Percentiles rank a stretch among this genome's conserved stretches.
phyloP scores from a whole-genome alignment of 2,329 filamentous ascomycete species.

The Bipolaris bicolor region DNA sequence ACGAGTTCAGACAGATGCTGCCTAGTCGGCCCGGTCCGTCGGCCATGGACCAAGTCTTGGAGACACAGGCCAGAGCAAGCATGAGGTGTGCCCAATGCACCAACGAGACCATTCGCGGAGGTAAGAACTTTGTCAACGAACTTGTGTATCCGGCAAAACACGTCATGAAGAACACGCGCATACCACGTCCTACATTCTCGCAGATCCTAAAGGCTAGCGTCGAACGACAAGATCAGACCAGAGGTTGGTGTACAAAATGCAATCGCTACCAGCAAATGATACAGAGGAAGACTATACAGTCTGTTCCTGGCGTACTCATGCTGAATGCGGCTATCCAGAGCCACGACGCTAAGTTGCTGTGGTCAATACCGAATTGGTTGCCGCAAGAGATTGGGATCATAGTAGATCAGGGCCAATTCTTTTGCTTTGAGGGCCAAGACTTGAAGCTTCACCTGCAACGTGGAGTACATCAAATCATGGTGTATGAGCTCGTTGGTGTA shows the following conservation, averaged over 20 bases:
- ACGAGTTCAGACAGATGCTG: slow-evolving; percentile 74
- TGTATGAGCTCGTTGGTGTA: slow-evolving; percentile 90
- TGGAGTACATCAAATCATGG: slow-evolving; percentile 78
- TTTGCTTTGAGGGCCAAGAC: slow-evolving; percentile 93
- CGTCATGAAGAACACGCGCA: slow-evolving; percentile 62
- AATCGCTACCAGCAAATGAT: slow-evolving; percentile 87
- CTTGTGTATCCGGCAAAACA: slow-evolving; percentile 75
- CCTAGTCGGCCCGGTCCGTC: slow-evolving; percentile 59
- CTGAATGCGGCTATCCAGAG: slow-evolving; percentile 80
- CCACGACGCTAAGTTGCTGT: slow-evolving; percentile 77
- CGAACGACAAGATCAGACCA: slow-evolving; percentile 83
- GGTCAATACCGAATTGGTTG: slow-evolving; percentile 89
- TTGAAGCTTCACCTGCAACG: slow-evolving; percentile 79
- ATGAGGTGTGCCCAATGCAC: slow-evolving; percentile 87
- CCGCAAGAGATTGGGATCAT: slow-evolving; percentile 94
- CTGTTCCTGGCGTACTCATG: slow-evolving; percentile 83
- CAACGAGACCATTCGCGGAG: slow-evolving; percentile 82
- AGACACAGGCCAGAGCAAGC: slow-evolving; percentile 71
- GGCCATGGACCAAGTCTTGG: slow-evolving; percentile 74
- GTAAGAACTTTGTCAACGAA: slow-evolving; percentile 82
- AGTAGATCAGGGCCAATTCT: slow-evolving; percentile 87
- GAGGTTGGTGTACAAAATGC: slow-evolving; percentile 93
- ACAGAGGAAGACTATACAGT: slow-evolving; percentile 82
- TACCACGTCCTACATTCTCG: slow-evolving; percentile 70
- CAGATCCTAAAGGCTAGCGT: slow-evolving; percentile 92